Evolutionary conservation across 176 grass and related monocot genomes (phyloP).

Genomic region (Chloris gayana): DNA sequence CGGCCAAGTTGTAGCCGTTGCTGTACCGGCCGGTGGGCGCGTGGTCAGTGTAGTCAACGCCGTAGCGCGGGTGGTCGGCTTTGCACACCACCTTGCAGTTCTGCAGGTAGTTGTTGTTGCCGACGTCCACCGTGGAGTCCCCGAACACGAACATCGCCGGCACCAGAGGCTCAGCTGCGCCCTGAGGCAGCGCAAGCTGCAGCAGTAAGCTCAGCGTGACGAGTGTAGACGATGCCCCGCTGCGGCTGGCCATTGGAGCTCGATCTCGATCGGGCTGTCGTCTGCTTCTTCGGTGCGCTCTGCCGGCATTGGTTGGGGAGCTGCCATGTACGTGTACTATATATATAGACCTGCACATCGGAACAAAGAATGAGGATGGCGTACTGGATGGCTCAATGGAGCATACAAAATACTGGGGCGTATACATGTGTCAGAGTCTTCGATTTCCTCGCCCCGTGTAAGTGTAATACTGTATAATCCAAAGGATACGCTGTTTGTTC

Average conservation of each 20-base stretch:
- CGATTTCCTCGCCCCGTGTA: not conserved
- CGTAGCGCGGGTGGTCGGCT: slow-evolving; percentile 61
- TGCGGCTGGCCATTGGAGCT: not conserved
- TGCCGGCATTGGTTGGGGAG: not conserved
- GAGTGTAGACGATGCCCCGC: slow-evolving; percentile 9
- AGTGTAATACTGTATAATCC: no score
- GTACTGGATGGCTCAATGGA: not conserved
- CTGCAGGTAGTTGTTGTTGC: slow-evolving; percentile 81
- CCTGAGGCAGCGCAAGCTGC: slow-evolving; percentile 19
- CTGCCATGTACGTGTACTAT: not conserved
- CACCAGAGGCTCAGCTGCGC: slow-evolving; percentile 25
- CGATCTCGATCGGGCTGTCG: not conserved
- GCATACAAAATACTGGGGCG: not conserved
- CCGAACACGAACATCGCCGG: slow-evolving; percentile 87
- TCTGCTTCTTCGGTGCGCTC: not conserved
- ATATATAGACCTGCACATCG: slow-evolving; percentile 21
- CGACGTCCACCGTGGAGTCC: slow-evolving; percentile 82
- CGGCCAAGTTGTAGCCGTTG: slow-evolving; percentile 79
- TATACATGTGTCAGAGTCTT: slow-evolving; percentile 18
- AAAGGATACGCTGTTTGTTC: slow-evolving; percentile 24
- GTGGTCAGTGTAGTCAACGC: slow-evolving; percentile 56
- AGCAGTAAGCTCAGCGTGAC: slow-evolving; percentile 28
- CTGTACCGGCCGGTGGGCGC: slow-evolving; percentile 80
- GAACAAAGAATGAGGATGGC: not conserved
- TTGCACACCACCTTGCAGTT: not conserved